Evolutionary conservation across 768 basidiomycete genomes (phyloP), one percentile per base, ranked within the genome.

Genomic region (Pleurotus sapidus): DNA sequence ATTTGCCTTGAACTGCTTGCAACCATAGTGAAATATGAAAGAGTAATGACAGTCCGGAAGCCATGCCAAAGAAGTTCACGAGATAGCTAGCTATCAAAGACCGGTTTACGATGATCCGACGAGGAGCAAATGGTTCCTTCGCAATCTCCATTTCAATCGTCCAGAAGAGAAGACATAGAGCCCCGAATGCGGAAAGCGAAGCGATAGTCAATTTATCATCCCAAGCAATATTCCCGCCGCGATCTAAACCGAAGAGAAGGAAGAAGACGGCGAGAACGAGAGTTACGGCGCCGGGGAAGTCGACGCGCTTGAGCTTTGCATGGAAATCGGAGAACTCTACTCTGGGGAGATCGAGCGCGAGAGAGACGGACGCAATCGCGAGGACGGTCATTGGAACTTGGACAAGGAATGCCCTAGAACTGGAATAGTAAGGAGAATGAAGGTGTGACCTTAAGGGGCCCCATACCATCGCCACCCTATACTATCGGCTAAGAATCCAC

Each of bases 381-480:
- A 84, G 55, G 17, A 82, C 37, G 8, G 81, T 77, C 30, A 84
- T 62, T 1, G 87, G 87, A 0, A 84, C 79, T 73, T 87, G 84
- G 7, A 84, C 62, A 3, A 84, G 70, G 72, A 87, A 88, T 0
- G 81, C 76, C 83, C 81, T 83, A 42, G 2, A 24, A 25, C n/a
- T 23, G 46, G 6, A 49, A 42, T 27, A 45, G 12, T 43, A 17
- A 18, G 50, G 2, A 20, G 4, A 27, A 15, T 9, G 38, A 30
- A 37, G 8, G 11, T 3, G 23, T 18, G 43, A 45, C 8, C 8
- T 11, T 34, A 38, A 17, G 18, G 40, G 24, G 9, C 6, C 7
- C 61, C 65, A 7, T 51, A 82, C 84, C 86, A 87, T 66, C 86
- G 68, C 87, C 87, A 89, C 4, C 86, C 86, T 42, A 87, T 80